A percentile compares a stretch with the other conserved stretches of the same genome.
Evolutionary conservation across 305 asterid species (phyloP).

Genomic region (Fraxinus latifolia): DNA sequence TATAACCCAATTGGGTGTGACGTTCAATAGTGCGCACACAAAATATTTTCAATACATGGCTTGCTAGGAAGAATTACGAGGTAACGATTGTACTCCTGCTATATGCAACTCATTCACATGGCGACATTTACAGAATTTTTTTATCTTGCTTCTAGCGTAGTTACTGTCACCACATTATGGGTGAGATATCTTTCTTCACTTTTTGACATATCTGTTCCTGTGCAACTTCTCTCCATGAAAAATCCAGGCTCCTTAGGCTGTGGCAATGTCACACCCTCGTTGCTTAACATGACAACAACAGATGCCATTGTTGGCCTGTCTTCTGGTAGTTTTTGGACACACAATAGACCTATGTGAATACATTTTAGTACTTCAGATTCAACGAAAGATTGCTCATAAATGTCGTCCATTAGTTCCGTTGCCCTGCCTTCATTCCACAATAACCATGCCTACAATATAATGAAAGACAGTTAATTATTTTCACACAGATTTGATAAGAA

Average conservation of each 20-base stretch:
- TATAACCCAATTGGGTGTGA: neutral
- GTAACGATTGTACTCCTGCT: neutral
- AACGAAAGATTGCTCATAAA: neutral
- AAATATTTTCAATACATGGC: too few species aligned
- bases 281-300: neutral
- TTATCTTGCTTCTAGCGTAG: neutral
- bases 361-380: slow-evolving; percentile 25
- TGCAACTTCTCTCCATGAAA: neutral
- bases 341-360: slow-evolving; percentile 26
- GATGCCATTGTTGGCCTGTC: slow-evolving; percentile 33
- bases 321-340: slow-evolving; percentile 27
- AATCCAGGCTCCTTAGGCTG: neutral
- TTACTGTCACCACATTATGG: neutral
- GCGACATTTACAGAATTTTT: neutral
- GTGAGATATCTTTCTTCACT: neutral
- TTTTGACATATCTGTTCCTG: neutral
- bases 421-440: slow-evolving; percentile 27
- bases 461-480: neutral
- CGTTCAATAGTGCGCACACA: neutral
- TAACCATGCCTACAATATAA: slow-evolving; percentile 23
- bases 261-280: neutral
- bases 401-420: slow-evolving; percentile 23
- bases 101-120: neutral
- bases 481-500: neutral
- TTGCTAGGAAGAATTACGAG: neutral